Conservation (phyloP, 2,329 filamentous ascomycete genomes). For the Ophiostoma montium region DNA sequence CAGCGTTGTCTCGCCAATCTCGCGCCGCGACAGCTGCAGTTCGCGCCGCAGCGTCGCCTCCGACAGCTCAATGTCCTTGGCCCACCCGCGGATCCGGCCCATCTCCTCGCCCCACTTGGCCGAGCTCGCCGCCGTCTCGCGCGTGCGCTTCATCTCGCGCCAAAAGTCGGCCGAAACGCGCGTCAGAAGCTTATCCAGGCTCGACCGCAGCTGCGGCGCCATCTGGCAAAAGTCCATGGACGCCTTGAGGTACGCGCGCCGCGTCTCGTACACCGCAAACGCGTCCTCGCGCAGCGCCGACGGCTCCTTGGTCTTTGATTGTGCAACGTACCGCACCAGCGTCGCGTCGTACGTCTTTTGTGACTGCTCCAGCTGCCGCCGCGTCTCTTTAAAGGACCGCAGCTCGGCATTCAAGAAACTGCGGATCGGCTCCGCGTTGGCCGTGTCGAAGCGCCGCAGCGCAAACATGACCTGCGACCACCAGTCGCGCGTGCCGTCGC, state of each 20-base stretch:
- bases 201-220: constrained; percentile 70
- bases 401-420: constrained; percentile 67
- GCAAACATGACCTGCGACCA: constrained; percentile 64
- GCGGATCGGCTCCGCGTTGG: constrained; percentile 70
- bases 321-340: constrained; percentile 65
- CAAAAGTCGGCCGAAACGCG: constrained; percentile 75
- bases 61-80: constrained; percentile 83
- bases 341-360: constrained; percentile 77
- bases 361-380: constrained; percentile 58
- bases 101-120: constrained; percentile 63
- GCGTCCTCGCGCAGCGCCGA: constrained; percentile 87
- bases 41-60: constrained; percentile 74
- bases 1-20: constrained; percentile 68
- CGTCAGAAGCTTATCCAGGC: constrained; percentile 76
- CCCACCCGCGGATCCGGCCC: constrained; percentile 85
- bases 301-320: constrained; percentile 87
- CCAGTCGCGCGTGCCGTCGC: constrained; percentile 76
- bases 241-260: constrained; percentile 79
- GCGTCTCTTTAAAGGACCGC: constrained; percentile 71
- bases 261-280: constrained; percentile 84
- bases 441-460: constrained; percentile 62
- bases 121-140: constrained; percentile 52
- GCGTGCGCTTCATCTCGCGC: constrained; percentile 64
- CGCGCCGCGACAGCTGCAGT: constrained; percentile 61
- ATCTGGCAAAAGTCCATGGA: constrained; percentile 88